Evolutionary conservation across 306 rosid species (phyloP), one percentile per base, ranked within the genome.

Genomic region (Prunus armeniaca): DNA sequence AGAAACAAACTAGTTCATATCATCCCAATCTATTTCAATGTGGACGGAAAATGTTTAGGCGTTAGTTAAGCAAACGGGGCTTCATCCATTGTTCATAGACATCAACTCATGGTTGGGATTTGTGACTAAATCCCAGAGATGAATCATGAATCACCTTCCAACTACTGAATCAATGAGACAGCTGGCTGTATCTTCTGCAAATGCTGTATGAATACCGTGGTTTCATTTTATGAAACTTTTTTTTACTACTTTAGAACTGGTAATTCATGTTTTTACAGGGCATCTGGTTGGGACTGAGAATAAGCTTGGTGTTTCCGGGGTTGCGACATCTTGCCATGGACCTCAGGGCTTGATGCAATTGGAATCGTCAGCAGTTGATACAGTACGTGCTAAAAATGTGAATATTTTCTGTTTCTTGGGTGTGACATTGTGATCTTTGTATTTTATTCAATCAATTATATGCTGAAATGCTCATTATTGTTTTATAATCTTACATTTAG

Each of bases 281-380:
- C 46, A 60, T 79, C 32, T 60, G 65, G 65, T 68, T 83, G 83
- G 73, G 69, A 85, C 60, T 78, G 86, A 72, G 72, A 74, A 72
- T 58, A 82, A 89, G 75, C 82, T 57, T 71, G 87, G 86, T 73
- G 84, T 67, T 69, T 87, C 88, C 9, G 85, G 80, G 82, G 82
- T 78, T 72, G 84, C 80, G 57, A 47, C 89, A 43, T 70, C 79
- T 68, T 74, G 80, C 76, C 86, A 69, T 4, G 77, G 79, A 74
- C 74, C 88, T 82, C 78, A 67, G 25, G 76, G 72, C 74, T 79
- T 19, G 62, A 27, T 80, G 72, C 84, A 34, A 1, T 52, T 84
- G 38, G 84, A 81, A n/a, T 79, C 92, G 28, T 82, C 87, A 46
- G 78, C 86, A 9, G 78, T 83, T 38, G 82, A 86, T 76, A 56